These are phyloP conservation scores for Aspergillus transmontanensis DNA, from an alignment of 2,329 filamentous ascomycete genomes.

Conservation along the genomic window DNA sequence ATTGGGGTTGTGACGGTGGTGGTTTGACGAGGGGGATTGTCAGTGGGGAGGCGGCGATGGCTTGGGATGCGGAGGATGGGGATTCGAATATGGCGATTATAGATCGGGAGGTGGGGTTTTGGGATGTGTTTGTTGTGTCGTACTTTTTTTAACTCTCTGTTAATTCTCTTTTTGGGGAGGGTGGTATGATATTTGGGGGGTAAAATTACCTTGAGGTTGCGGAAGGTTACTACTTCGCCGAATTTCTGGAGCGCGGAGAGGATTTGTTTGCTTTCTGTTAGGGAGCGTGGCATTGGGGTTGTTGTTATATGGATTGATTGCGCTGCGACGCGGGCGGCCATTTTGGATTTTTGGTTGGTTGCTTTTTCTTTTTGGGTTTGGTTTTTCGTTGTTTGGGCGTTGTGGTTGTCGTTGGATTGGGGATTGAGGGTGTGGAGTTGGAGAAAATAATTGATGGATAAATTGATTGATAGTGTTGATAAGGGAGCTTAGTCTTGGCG, in stretches of 20 bases:
- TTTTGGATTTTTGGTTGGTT: constrained; percentile 13
- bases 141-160: constrained; percentile 27
- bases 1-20: background rate
- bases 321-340: constrained; percentile 17
- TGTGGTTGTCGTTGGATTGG: constrained; percentile 10
- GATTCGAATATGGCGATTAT: constrained; percentile 42
- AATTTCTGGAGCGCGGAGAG: constrained; percentile 43
- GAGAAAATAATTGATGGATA: no score
- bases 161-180: background rate
- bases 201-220: constrained; percentile 36
- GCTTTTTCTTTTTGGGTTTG: background rate
- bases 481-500: background rate
- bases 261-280: constrained; percentile 38
- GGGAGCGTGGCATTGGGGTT: constrained; percentile 28
- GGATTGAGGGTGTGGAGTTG: constrained; percentile 2
- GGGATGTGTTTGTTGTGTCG: constrained; percentile 30
- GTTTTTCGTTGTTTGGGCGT: background rate
- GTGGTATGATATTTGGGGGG: background rate
- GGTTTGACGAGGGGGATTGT: constrained; percentile 1
- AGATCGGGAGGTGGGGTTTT: constrained; percentile 18
- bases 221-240: constrained; percentile 44
- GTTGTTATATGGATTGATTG: constrained; percentile 37
- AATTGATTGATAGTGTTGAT: no score
- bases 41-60: constrained; percentile 37
- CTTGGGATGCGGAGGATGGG: constrained; percentile 34